Evolutionary conservation across 768 basidiomycete species (phyloP), one percentile per base, ranked within the genome.

Genomic region (Calocybe cyanea): DNA sequence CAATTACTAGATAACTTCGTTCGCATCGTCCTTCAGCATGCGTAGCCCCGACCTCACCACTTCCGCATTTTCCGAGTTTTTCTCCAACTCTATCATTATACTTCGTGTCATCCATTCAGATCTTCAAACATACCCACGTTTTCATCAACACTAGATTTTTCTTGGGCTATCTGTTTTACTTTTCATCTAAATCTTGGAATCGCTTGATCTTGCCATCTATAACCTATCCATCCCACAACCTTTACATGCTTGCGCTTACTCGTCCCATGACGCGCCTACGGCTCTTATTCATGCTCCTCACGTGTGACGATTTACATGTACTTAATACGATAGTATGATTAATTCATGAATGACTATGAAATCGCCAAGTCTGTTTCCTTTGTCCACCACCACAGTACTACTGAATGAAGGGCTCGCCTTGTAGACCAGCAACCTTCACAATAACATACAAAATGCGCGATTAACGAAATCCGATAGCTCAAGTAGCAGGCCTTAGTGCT

Each of bases 401-500:
- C n/a, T n/a, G n/a, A n/a, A n/a, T n/a, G n/a, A n/a, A n/a, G n/a
- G n/a, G n/a, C n/a, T n/a, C n/a, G n/a, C n/a, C n/a, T n/a, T n/a
- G n/a, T n/a, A n/a, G n/a, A n/a, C n/a, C n/a, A n/a, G n/a, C n/a
- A n/a, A n/a, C n/a, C n/a, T n/a, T n/a, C n/a, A n/a, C n/a, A n/a
- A n/a, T 47, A 38, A 46, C 33, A 51, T 53, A 28, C 54, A 51
- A 50, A 52, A 51, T 50, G 42, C 34, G 49, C 41, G 49, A n/a
- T n/a, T n/a, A n/a, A n/a, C n/a, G 5, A 28, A 28, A 28, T 11
- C 5, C 25, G 5, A 5, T 28, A 11, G 11, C 5, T 28, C 25
- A 28, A 28, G 78, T 75, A 3, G 86, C 83, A 9, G 92, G 92
- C 53, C 93, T 72, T 53, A 98, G 69, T 1, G 95, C 94, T 50